phyloP scores from a whole-genome alignment of 83 land plant genomes.

The Picea engelmannii region DNA sequence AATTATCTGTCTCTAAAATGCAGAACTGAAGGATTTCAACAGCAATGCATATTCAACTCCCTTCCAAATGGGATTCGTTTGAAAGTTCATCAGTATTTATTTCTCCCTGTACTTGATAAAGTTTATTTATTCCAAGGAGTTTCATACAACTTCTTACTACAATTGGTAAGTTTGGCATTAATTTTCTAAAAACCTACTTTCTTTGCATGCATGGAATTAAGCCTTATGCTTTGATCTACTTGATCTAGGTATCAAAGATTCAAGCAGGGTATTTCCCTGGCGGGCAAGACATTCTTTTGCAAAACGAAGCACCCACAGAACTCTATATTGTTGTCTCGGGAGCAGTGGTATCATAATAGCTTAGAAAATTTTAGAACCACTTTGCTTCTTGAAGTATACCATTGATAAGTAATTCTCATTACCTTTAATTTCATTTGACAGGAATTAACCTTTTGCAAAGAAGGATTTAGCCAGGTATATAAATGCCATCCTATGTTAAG shows the following conservation, averaged over 20 bases:
- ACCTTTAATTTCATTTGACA: too few relatives aligned
- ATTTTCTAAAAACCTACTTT: neutral
- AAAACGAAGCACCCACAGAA: neutral
- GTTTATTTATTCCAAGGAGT: neutral
- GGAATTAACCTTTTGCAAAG: slow-evolving; percentile 19
- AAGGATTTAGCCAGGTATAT: slow-evolving; percentile 49
- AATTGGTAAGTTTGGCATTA: slow-evolving; percentile 5
- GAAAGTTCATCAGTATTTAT: too few relatives aligned
- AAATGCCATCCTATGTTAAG: neutral
- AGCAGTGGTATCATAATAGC: neutral
- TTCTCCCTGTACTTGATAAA: too few relatives aligned
- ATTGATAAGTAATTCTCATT: too few relatives aligned
- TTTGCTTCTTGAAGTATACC: too few relatives aligned
- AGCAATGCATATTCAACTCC: too few relatives aligned
- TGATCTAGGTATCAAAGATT: slow-evolving; percentile 6
- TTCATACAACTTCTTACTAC: slow-evolving; percentile 5
- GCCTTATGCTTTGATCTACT: neutral
- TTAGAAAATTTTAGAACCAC: too few relatives aligned
- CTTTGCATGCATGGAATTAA: too few relatives aligned
- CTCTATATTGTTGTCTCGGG: slow-evolving; percentile 13
- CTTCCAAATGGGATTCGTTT: too few relatives aligned
- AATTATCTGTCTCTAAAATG: neutral
- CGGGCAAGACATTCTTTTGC: slow-evolving; percentile 2
- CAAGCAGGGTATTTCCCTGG: neutral
- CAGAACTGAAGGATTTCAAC: too few relatives aligned